A percentile compares a stretch with the other conserved stretches of the same genome.
Evolutionary conservation across 192 early-diverging fungal species (phyloP).

Genomic region (Umbelopsis ramanniana): DNA sequence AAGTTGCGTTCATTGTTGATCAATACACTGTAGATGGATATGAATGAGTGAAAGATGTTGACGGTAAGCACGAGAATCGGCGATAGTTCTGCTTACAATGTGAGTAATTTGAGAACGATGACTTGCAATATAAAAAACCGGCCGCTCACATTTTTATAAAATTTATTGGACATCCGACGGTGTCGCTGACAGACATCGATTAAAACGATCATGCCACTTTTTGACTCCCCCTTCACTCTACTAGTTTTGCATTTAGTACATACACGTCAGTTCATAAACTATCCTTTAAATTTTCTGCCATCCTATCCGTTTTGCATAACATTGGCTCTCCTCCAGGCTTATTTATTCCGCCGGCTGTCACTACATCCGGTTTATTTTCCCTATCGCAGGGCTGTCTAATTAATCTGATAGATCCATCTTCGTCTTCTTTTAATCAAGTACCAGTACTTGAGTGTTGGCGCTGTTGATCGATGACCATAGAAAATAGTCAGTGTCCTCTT

Average conservation of each 20-base stretch:
- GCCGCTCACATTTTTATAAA: neutral
- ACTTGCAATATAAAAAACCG: neutral
- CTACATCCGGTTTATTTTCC: too few species aligned
- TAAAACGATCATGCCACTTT: slow-evolving; percentile 16
- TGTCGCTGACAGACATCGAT: neutral
- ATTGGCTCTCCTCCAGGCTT: too few species aligned
- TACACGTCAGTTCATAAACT: neutral
- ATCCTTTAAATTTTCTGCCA: neutral
- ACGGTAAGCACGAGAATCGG: neutral
- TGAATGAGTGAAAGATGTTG: neutral
- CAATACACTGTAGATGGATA: neutral
- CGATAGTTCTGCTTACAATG: neutral
- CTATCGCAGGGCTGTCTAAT: too few species aligned
- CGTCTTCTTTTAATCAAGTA: too few species aligned
- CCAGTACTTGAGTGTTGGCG: neutral
- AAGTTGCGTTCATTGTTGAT: slow-evolving; percentile 22
- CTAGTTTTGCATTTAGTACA: neutral
- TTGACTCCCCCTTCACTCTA: neutral
- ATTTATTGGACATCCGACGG: neutral
- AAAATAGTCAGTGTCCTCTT: too few species aligned
- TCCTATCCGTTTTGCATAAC: neutral
- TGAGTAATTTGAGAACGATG: neutral
- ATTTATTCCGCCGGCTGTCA: too few species aligned
- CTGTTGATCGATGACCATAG: too few species aligned
- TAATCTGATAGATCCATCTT: too few species aligned